Percentiles rank a stretch among this genome's conserved stretches.
phyloP scores from a whole-genome alignment of 495 filamentous ascomycete species.

The Xylaria nigripes region DNA sequence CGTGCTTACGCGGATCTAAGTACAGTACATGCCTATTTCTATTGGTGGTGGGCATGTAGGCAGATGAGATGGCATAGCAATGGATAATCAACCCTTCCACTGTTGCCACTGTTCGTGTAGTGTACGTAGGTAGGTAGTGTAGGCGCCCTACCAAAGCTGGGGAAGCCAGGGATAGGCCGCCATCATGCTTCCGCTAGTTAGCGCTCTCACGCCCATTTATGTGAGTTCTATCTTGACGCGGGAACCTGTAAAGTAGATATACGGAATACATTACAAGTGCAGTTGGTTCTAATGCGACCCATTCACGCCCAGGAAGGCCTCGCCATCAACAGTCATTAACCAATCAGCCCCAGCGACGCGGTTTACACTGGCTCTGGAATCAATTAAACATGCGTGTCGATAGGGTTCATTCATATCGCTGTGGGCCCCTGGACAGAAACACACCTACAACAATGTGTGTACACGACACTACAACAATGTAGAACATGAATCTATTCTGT shows the following conservation, averaged over 20 bases:
- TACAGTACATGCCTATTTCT: background rate
- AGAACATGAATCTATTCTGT: slow-evolving; percentile 24
- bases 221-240: too few species aligned
- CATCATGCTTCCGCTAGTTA: too few species aligned
- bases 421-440: slow-evolving; percentile 16
- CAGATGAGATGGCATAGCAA: too few species aligned
- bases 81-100: too few species aligned
- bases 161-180: slow-evolving; percentile 2
- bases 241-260: too few species aligned
- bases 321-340: slow-evolving; percentile 15
- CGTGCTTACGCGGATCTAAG: background rate
- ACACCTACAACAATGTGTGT: slow-evolving; percentile 24
- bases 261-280: slow-evolving; percentile 15
- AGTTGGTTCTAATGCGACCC: slow-evolving; percentile 15
- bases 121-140: too few species aligned
- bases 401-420: slow-evolving; percentile 20
- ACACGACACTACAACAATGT: too few species aligned
- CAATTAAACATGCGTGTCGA: slow-evolving; percentile 31
- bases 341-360: slow-evolving; percentile 30
- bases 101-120: too few species aligned
- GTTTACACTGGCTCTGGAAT: slow-evolving; percentile 29
- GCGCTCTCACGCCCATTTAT: too few species aligned
- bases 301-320: slow-evolving; percentile 19
- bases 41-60: too few species aligned
- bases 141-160: background rate